phyloP scores from a whole-genome alignment of 1,139 yeast species.

The Suhomyces ambrosiae region DNA sequence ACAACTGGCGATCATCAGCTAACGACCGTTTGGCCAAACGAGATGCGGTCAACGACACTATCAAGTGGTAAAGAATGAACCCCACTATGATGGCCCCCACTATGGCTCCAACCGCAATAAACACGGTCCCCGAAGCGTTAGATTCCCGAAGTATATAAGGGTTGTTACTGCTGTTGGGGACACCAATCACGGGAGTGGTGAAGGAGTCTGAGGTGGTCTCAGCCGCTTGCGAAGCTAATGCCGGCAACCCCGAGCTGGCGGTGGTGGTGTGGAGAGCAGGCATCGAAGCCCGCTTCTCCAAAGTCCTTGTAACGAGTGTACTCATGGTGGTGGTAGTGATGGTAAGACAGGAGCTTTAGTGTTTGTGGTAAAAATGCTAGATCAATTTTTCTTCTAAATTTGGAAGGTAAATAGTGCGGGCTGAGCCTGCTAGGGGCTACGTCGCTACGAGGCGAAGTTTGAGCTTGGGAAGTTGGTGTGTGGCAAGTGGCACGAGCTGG shows the following conservation, averaged over 20 bases:
- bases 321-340: constrained; percentile 8
- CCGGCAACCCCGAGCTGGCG: constrained; percentile 6
- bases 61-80: constrained; percentile 43
- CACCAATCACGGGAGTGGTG: constrained; percentile 61
- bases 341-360: no score
- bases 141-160: constrained; percentile 59
- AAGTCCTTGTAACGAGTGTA: constrained; percentile 7
- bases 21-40: constrained; percentile 40
- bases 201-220: constrained; percentile 22
- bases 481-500: no score
- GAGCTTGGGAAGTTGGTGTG: no score
- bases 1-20: constrained; percentile 34
- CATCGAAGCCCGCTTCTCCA: no score
- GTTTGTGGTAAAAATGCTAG: constrained; percentile 2
- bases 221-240: constrained; percentile 16
- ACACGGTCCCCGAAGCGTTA: constrained; percentile 73
- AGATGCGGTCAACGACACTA: constrained; percentile 41
- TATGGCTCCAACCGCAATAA: constrained; percentile 74
- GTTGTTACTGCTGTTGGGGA: constrained; percentile 57
- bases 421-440: no score
- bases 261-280: constrained; percentile 13
- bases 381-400: constrained; percentile 11
- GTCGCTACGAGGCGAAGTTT: no score
- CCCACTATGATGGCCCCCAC: constrained; percentile 57
- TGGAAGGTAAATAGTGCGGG: constrained; percentile 13